Evolutionary conservation across 106 monocot species (phyloP).

Genomic region (Hemerocallis citrina): DNA sequence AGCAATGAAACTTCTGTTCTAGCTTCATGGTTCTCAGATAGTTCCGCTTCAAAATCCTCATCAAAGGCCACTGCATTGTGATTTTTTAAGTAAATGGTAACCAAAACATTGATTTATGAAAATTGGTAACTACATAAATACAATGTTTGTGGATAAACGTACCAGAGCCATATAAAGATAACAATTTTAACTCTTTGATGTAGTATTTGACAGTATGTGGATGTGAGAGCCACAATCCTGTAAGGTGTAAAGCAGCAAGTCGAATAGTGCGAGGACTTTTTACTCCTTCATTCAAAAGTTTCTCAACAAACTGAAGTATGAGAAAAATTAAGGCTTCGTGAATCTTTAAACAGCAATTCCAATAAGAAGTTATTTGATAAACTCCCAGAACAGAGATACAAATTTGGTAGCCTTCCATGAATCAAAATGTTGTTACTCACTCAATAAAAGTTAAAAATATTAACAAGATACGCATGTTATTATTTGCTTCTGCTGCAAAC

Average conservation of each 20-base stretch:
- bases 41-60: conserved; percentile 97
- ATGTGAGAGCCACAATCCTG: conserved; percentile 71
- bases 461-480: too few relatives aligned
- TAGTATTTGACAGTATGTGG: conserved; percentile 75
- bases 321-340: background rate
- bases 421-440: background rate
- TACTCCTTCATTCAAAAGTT: conserved; percentile 69
- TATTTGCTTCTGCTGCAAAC: too few relatives aligned
- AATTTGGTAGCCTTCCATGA: background rate
- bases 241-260: conserved; percentile 80
- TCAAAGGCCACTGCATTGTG: conserved; percentile 75
- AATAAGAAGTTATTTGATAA: background rate
- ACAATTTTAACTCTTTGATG: conserved; percentile 65
- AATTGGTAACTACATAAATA: background rate
- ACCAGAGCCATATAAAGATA: conserved; percentile 96
- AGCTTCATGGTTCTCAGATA: conserved; percentile 78
- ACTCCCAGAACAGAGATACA: background rate
- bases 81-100: conserved; percentile 1
- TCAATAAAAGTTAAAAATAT: too few relatives aligned
- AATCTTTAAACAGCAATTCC: background rate
- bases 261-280: conserved; percentile 94
- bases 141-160: background rate
- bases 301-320: conserved; percentile 59
- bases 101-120: background rate
- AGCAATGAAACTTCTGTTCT: conserved; percentile 63